Base-by-base conservation (phyloP, 352 stramenopile species). In the Thraustochytrium striatum region DNA sequence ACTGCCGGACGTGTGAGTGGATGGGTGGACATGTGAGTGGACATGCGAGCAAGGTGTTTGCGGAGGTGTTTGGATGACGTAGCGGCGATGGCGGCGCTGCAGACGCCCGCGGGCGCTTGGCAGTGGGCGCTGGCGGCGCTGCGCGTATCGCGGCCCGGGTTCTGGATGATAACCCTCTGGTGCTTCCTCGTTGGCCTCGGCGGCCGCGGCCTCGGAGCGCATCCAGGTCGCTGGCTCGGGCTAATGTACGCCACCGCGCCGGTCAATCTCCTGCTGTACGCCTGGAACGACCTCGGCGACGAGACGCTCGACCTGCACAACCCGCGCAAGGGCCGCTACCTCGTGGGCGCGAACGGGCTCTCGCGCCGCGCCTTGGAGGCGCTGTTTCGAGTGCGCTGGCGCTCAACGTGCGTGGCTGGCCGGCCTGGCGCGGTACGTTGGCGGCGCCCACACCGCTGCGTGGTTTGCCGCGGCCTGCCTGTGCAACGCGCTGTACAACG, bases 81-180 rank as follows among this genome's bases (percentile, higher is more conserved):
- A n/a, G n/a, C n/a, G n/a, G n/a, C n/a, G n/a, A n/a, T n/a, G n/a
- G n/a, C n/a, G n/a, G n/a, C n/a, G n/a, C n/a, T n/a, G n/a, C n/a
- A n/a, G n/a, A n/a, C n/a, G n/a, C n/a, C n/a, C n/a, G n/a, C n/a
- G n/a, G n/a, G n/a, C n/a, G n/a, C n/a, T n/a, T n/a, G n/a, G n/a
- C n/a, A n/a, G n/a, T n/a, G n/a, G n/a, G n/a, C n/a, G n/a, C n/a
- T n/a, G n/a, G n/a, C n/a, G n/a, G n/a, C n/a, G n/a, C n/a, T n/a
- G n/a, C n/a, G n/a, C n/a, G 59, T 32, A 5, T 70, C 59, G 33
- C 33, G 59, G 30, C 59, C 59, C 9, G 59, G 59, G 21, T 70
- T 70, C 38, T 70, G 59, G 59, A 50, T 70, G 3, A 70, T 70
- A 13, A 70, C 59, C 21, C 3, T 70, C 5, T 70, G 59, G 59